Percentiles rank a stretch among this genome's conserved stretches.
Evolutionary conservation across 805 yeast genomes (phyloP).

Genomic region (Maudiozyma saulgeensis): DNA sequence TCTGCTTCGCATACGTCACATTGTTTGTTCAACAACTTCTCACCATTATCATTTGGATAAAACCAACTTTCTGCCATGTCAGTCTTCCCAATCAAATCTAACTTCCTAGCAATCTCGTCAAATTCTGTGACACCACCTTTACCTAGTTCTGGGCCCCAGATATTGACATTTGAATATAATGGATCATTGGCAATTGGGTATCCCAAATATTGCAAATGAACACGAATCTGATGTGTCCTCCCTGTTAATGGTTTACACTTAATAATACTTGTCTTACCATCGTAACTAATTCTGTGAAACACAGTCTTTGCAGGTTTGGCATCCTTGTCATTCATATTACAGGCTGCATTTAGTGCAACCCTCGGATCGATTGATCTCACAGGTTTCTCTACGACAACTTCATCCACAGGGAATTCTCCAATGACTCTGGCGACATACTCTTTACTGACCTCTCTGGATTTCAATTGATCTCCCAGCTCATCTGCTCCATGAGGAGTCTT

Average conservation of each 20-base stretch:
- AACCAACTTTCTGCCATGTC: conserved; percentile 60
- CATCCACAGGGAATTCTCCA: conserved; percentile 70
- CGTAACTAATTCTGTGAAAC: conserved; percentile 59
- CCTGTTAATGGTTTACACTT: conserved; percentile 84
- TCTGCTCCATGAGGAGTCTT: conserved; percentile 75
- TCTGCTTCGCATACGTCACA: conserved; percentile 65
- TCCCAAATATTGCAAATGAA: conserved; percentile 84
- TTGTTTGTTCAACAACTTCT: conserved; percentile 44
- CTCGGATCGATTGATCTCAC: conserved; percentile 65
- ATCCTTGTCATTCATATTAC: conserved; percentile 23
- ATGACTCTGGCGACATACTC: conserved; percentile 81
- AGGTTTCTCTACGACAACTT: conserved; percentile 53
- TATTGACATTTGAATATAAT: conserved; percentile 61
- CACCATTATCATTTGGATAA: conserved; percentile 53
- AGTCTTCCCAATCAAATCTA: conserved; percentile 65
- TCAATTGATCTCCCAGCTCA: conserved; percentile 56
- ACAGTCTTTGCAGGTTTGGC: conserved; percentile 64
- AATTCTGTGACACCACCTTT: conserved; percentile 44
- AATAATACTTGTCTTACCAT: conserved; percentile 56
- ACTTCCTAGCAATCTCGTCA: conserved; percentile 35
- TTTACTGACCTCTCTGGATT: conserved; percentile 66
- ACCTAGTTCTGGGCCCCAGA: conserved; percentile 79
- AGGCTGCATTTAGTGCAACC: conserved; percentile 53
- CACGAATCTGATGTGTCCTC: conserved; percentile 90
- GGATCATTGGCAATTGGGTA: conserved; percentile 91